Percentiles rank a stretch among this genome's conserved stretches.
phyloP scores from a whole-genome alignment of 805 yeast species.

The Blastobotrys attinorum region DNA sequence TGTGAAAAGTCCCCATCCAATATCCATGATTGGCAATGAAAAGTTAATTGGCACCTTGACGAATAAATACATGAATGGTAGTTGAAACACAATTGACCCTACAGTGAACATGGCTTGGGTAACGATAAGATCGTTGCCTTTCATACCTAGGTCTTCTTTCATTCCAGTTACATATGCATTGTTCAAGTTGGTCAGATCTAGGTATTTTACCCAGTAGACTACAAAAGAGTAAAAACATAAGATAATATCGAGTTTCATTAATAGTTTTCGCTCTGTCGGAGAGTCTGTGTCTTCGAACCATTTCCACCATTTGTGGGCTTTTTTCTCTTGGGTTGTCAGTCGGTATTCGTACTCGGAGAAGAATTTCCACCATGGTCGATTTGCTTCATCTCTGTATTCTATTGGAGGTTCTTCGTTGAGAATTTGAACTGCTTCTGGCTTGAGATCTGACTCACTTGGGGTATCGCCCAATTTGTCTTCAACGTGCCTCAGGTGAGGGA shows the following conservation, averaged over 20 bases:
- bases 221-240: slow-evolving; percentile 49
- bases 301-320: slow-evolving; percentile 8
- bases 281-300: slow-evolving; percentile 31
- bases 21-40: slow-evolving; percentile 47
- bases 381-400: slow-evolving; percentile 17
- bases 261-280: slow-evolving; percentile 38
- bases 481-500: slow-evolving; percentile 7
- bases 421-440: neutral
- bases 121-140: slow-evolving; percentile 53
- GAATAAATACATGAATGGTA: slow-evolving; percentile 53
- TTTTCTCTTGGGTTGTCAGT: slow-evolving; percentile 4
- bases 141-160: slow-evolving; percentile 46
- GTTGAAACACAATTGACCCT: slow-evolving; percentile 53
- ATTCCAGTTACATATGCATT: slow-evolving; percentile 64
- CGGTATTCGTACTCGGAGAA: slow-evolving; percentile 11
- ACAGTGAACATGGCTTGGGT: slow-evolving; percentile 51
- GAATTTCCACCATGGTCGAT: slow-evolving; percentile 33
- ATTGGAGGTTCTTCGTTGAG: neutral
- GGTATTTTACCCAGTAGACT: slow-evolving; percentile 61
- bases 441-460: neutral
- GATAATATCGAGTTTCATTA: slow-evolving; percentile 48
- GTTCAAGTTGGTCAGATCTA: slow-evolving; percentile 52
- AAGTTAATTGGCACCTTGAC: slow-evolving; percentile 49
- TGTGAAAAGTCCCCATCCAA: slow-evolving; percentile 63
- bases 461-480: slow-evolving; percentile 7